Conservation (phyloP, 768 basidiomycete species). For the Mycena vitilis region DNA sequence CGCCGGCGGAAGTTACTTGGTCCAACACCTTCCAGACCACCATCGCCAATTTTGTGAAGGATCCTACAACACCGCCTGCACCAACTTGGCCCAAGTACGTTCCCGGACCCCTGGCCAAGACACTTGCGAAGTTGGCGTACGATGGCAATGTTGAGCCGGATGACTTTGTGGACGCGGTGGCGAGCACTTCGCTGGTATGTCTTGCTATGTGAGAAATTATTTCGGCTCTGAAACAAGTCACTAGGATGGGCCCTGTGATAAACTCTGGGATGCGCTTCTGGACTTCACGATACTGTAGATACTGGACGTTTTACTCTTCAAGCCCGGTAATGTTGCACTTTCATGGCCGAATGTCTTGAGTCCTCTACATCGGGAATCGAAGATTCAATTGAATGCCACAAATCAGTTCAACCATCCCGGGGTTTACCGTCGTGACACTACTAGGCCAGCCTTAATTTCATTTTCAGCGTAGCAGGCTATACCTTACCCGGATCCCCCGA, state of each 20-base stretch:
- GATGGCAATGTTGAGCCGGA: conserved; percentile 36
- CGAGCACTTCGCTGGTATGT: conserved; percentile 23
- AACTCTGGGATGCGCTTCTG: conserved; percentile 24
- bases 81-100: conserved; percentile 35
- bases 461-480: no score
- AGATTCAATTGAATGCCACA: no score
- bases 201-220: background rate
- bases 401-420: no score
- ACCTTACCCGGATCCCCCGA: no score
- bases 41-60: conserved; percentile 39
- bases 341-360: no score
- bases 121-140: conserved; percentile 38
- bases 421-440: no score
- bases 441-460: no score
- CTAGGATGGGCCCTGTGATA: conserved; percentile 22
- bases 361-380: no score
- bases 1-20: conserved; percentile 36
- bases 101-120: conserved; percentile 21
- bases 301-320: background rate
- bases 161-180: conserved; percentile 34
- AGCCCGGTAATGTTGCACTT: no score
- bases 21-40: conserved; percentile 39
- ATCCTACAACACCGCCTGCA: conserved; percentile 35
- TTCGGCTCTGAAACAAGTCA: background rate
- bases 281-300: conserved; percentile 2